These are phyloP conservation scores for Caryopteris hybrid DNA, from an alignment of 305 asterid genomes.

Conservation along the genomic window DNA sequence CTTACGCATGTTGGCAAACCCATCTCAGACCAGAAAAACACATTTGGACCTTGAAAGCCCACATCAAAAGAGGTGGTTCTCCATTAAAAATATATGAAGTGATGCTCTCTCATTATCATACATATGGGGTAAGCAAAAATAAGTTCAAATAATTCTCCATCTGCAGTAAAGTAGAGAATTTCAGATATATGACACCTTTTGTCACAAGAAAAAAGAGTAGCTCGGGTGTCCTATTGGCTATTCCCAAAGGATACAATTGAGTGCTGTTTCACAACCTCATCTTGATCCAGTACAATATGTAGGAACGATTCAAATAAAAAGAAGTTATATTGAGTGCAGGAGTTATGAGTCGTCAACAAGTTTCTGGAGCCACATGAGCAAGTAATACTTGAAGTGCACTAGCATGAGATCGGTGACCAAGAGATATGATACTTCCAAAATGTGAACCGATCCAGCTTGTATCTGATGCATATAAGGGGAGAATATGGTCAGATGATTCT, in stretches of 20 bases:
- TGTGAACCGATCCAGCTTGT: constrained; percentile 2
- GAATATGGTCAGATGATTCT: background rate
- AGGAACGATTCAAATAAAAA: background rate
- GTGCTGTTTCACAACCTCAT: background rate
- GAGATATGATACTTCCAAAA: constrained; percentile 5
- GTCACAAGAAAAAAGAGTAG: constrained; percentile 1
- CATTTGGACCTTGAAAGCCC: background rate
- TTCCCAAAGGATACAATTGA: background rate
- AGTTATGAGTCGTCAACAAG: constrained; percentile 2
- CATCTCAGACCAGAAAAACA: constrained; percentile 6
- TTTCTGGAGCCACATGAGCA: constrained; percentile 6
- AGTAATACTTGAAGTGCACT: constrained; percentile 5
- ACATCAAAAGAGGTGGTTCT: too few relatives aligned
- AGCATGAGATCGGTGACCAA: background rate
- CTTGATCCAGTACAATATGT: background rate
- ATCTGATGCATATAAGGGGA: constrained; percentile 1
- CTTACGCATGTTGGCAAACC: constrained; percentile 1
- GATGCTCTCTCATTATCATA: constrained; percentile 5
- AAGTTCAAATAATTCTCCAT: background rate
- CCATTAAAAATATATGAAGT: background rate
- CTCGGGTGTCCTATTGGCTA: constrained; percentile 6
- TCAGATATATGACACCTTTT: background rate
- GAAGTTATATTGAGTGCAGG: constrained; percentile 4
- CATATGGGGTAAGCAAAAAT: background rate
- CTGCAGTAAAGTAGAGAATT: background rate